Percentiles rank a stretch among this genome's conserved stretches.
phyloP scores from a whole-genome alignment of 2,329 filamentous ascomycete genomes.

The Alternaria alternata region DNA sequence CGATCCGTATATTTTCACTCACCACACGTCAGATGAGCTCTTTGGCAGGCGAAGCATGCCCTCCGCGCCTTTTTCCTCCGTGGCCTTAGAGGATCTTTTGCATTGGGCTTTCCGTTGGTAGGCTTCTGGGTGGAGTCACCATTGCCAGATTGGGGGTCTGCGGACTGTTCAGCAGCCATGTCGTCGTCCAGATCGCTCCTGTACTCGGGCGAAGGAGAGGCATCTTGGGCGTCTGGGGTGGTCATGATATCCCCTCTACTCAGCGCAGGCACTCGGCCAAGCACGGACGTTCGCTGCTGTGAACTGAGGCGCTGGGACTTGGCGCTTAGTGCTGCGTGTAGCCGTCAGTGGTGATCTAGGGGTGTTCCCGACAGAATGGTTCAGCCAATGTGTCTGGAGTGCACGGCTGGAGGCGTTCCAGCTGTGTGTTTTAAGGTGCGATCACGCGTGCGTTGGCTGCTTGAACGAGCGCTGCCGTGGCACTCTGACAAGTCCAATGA shows the following conservation, averaged over 20 bases:
- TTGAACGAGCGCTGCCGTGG: slow-evolving; percentile 48
- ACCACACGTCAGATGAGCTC: slow-evolving; percentile 98
- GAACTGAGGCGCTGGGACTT: slow-evolving; percentile 44
- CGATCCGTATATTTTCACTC: slow-evolving; percentile 58
- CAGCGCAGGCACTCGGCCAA: slow-evolving; percentile 33
- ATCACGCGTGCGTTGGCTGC: slow-evolving; percentile 53
- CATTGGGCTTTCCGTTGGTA: slow-evolving; percentile 56
- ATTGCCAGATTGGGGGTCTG: slow-evolving; percentile 50
- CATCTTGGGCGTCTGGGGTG: slow-evolving; percentile 58
- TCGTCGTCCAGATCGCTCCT: slow-evolving; percentile 51
- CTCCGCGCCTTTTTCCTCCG: slow-evolving; percentile 94
- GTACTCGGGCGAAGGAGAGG: slow-evolving; percentile 57
- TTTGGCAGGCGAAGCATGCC: slow-evolving; percentile 95
- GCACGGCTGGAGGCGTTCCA: slow-evolving; percentile 48
- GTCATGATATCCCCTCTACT: slow-evolving; percentile 56
- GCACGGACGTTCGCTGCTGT: slow-evolving; percentile 45
- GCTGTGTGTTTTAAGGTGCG: slow-evolving; percentile 51
- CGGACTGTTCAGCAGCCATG: slow-evolving; percentile 56
- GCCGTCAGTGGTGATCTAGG: slow-evolving; percentile 50
- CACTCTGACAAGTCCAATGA: slow-evolving; percentile 43
- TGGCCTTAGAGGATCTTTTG: slow-evolving; percentile 90
- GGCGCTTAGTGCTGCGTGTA: slow-evolving; percentile 53
- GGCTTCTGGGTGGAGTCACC: slow-evolving; percentile 43
- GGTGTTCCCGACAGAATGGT: slow-evolving; percentile 44
- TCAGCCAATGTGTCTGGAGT: slow-evolving; percentile 47